These are phyloP conservation scores for Microthlaspi erraticum DNA, from an alignment of 345 rosid species.

Conservation along the genomic window DNA sequence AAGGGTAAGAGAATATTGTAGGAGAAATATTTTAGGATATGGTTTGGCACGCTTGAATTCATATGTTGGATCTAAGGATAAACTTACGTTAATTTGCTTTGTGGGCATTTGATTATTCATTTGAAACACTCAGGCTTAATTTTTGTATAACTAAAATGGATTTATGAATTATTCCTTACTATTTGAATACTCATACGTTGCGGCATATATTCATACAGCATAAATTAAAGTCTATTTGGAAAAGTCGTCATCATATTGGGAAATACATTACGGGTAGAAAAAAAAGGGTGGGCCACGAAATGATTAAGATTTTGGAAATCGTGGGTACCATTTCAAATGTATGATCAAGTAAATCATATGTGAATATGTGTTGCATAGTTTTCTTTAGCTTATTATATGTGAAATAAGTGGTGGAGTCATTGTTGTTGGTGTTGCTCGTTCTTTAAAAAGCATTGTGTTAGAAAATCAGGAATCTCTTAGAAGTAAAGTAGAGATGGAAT, in stretches of 20 bases:
- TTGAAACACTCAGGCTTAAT: background rate
- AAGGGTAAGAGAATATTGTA: background rate
- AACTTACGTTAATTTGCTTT: background rate
- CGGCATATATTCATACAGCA: background rate
- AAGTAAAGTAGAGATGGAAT: constrained; percentile 46
- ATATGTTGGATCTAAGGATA: background rate
- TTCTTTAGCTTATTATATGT: constrained; percentile 31
- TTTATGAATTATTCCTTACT: constrained; percentile 1
- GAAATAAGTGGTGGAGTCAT: constrained; percentile 43
- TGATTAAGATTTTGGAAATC: constrained; percentile 44
- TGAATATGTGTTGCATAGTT: constrained; percentile 35
- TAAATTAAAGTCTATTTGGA: constrained; percentile 19
- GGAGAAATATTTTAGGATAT: background rate
- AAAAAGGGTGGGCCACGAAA: constrained; percentile 34
- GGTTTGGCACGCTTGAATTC: constrained; percentile 14
- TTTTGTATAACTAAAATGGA: background rate
- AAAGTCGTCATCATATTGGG: constrained; percentile 6
- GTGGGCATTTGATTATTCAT: constrained; percentile 3
- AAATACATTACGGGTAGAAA: constrained; percentile 26
- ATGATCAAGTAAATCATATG: constrained; percentile 19
- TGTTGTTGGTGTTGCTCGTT: constrained; percentile 42
- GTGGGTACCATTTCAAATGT: constrained; percentile 38
- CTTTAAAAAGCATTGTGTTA: constrained; percentile 37
- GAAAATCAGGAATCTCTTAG: constrained; percentile 44
- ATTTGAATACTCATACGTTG: constrained; percentile 15